Conservation (phyloP, 805 yeast genomes). For the Hanseniaspora hatyaiensis region DNA sequence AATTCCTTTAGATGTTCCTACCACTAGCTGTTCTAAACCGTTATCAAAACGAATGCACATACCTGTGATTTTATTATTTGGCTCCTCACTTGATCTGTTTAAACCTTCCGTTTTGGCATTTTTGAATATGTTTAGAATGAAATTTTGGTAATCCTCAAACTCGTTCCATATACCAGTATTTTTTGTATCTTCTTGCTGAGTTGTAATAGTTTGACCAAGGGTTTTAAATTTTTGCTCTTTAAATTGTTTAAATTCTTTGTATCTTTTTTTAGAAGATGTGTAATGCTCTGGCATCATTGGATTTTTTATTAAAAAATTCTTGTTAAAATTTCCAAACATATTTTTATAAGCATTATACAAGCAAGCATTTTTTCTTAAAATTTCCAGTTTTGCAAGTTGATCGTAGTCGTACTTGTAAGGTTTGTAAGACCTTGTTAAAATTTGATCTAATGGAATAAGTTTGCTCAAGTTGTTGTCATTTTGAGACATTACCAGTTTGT, state of each 20-base stretch:
- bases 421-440: not conserved
- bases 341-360: not conserved
- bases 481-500: not conserved
- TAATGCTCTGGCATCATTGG: not conserved
- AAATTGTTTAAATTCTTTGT: not conserved
- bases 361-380: not conserved
- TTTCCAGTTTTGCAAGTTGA: not conserved
- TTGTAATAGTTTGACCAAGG: not conserved
- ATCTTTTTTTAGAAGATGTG: not conserved
- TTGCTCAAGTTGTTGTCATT: not conserved
- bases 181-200: too few species aligned
- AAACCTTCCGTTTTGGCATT: not conserved
- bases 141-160: not conserved
- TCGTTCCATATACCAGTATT: not conserved
- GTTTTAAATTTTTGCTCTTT: too few species aligned
- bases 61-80: constrained; percentile 39
- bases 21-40: constrained; percentile 30
- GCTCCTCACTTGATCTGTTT: not conserved
- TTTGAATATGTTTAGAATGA: not conserved
- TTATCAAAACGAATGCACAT: constrained; percentile 44
- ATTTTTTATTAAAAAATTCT: not conserved
- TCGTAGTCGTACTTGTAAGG: not conserved
- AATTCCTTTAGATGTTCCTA: constrained; percentile 59
- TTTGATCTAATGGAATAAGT: not conserved
- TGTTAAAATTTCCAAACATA: too few species aligned